A percentile compares a stretch with the other conserved stretches of the same genome.
Evolutionary conservation across 305 asterid species (phyloP).

Genomic region (Fraxinus greggii): DNA sequence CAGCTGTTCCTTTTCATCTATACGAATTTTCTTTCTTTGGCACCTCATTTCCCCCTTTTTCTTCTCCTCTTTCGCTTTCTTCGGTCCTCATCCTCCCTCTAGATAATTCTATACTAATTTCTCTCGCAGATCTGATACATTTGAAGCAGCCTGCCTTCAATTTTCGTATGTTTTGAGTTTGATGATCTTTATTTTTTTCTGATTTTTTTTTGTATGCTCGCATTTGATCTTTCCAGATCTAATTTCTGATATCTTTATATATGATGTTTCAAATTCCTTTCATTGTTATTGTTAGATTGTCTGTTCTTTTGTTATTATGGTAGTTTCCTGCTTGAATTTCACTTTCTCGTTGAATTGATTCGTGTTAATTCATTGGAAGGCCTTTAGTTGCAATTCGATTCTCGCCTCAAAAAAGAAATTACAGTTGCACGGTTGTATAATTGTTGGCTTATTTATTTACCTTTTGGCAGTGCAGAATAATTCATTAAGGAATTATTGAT

Average conservation of each 20-base stretch:
- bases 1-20: not conserved
- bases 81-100: not conserved
- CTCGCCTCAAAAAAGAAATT: not conserved
- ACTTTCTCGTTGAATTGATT: conserved; percentile 19
- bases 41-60: not conserved
- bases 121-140: not conserved
- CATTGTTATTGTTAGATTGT: not conserved
- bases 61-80: not conserved
- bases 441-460: conserved; percentile 6
- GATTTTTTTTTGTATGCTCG: not conserved
- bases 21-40: not conserved
- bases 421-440: not conserved
- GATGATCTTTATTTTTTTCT: not conserved
- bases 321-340: not conserved
- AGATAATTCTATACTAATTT: not conserved
- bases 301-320: conserved; percentile 14
- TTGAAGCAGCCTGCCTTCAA: not conserved
- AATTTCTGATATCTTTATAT: not conserved
- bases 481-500: conserved; percentile 24
- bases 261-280: not conserved
- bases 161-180: not conserved
- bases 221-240: not conserved
- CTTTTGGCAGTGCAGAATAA: conserved; percentile 29
- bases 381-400: not conserved
- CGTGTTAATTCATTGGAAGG: conserved; percentile 1